Percentiles rank a stretch among this genome's conserved stretches.
These are phyloP conservation scores for Gyromitra esculenta DNA, from an alignment of 2,329 filamentous ascomycete species.

Conservation along the genomic window DNA sequence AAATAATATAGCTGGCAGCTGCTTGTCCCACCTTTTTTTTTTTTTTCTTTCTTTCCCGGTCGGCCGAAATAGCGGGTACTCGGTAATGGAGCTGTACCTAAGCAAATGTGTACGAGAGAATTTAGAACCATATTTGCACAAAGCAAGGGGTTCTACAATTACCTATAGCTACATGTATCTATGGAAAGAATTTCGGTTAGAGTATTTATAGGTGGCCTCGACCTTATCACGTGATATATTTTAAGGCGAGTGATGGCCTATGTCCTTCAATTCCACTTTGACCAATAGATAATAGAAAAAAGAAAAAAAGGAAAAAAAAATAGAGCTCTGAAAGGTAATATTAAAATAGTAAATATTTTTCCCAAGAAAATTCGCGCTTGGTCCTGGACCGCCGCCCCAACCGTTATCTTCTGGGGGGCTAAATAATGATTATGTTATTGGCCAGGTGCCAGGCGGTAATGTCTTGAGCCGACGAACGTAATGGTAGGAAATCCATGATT, in stretches of 20 bases:
- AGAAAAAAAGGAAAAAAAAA: neutral
- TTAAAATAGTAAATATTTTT: conserved; percentile 4
- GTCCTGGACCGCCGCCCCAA: neutral
- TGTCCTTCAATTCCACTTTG: neutral
- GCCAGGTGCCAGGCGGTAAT: conserved; percentile 17
- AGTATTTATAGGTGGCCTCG: neutral
- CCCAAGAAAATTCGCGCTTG: neutral
- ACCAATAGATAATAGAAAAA: neutral
- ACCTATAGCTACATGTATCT: neutral
- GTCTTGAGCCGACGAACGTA: conserved; percentile 24
- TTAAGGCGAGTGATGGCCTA: conserved; percentile 30
- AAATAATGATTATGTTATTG: conserved; percentile 19
- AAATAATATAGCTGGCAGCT: neutral
- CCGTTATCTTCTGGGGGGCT: conserved; percentile 9
- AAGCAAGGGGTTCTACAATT: neutral
- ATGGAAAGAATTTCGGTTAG: neutral
- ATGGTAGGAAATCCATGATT: conserved; percentile 27
- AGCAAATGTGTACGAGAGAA: neutral
- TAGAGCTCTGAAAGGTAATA: neutral
- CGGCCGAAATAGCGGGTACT: neutral
- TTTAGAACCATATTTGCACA: neutral
- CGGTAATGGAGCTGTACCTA: neutral
- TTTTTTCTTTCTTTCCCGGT: neutral
- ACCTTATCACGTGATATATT: conserved; percentile 21
- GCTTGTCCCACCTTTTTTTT: too few species aligned